Base-by-base conservation (phyloP, 306 rosid genomes). In the Fagus crenata region DNA sequence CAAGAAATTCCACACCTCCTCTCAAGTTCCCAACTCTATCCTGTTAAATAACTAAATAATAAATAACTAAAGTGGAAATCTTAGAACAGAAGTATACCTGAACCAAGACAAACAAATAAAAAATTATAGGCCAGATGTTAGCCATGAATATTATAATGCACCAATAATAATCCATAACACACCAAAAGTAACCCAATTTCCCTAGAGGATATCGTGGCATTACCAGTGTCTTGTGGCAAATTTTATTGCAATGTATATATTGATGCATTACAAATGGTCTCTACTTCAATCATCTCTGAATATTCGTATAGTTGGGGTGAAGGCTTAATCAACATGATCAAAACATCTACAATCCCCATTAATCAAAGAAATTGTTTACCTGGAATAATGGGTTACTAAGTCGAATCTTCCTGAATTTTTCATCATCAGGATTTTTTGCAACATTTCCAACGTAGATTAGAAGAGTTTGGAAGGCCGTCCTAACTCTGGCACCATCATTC, bases 321-420 rank as follows among this genome's bases (percentile, higher is more conserved):
- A 65, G 2, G 49, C 49, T 17, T 36, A 65, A 14, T 6, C 14
- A 58, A 58, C 14, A 58, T 58, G 64, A 58, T n/a, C 35, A 56
- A 7, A 56, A 12, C 12, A 58, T 3, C 36, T 22, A 28, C 31
- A 18, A 32, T 12, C 11, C 31, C 33, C 17, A 6, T 17, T 13
- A 5, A 36, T 58, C 9, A 22, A 67, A 53, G 46, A 60, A 43
- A 42, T 64, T 77, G 56, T 67, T 84, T 88, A 89, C 97, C 93
- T 88, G 90, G 84, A 89, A 92, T 60, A 87, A 55, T 39, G 88
- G 91, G 56, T 95, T 92, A 81, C 74, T 82, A 53, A 90, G 92
- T 68, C 96, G 86, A 64, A 95, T 95, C 82, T 82, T 95, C 86
- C 97, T 85, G 86, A 83, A 88, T 72, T 86, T 92, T 87, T 92